These are phyloP conservation scores for Narthecium ossifragum DNA, from an alignment of 106 monocot species.

Conservation along the genomic window DNA sequence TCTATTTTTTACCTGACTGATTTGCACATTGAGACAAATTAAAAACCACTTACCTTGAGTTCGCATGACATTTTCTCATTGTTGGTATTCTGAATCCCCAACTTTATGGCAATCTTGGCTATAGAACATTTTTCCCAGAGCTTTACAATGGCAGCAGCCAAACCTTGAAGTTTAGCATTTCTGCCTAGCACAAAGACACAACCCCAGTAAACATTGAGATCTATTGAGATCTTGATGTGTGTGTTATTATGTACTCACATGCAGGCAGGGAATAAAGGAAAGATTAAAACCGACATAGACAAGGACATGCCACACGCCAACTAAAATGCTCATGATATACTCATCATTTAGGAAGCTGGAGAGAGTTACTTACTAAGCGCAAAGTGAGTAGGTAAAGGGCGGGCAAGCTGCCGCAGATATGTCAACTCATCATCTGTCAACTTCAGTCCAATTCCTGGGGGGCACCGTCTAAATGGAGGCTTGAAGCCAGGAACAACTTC, in stretches of 20 bases:
- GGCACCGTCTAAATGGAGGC: conserved; percentile 58
- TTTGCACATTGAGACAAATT: not conserved
- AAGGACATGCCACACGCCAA: not conserved
- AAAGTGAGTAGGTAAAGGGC: conserved; percentile 86
- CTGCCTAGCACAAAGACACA: conserved; percentile 50
- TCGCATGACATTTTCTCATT: conserved; percentile 56
- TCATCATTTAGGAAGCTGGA: too few species aligned
- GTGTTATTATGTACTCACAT: not conserved
- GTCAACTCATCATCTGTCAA: conserved; percentile 63
- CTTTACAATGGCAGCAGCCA: conserved; percentile 89
- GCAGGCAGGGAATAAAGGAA: not conserved
- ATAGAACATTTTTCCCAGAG: conserved; percentile 86
- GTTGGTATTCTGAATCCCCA: conserved; percentile 63
- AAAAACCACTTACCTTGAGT: conserved; percentile 63
- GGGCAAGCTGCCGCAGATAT: conserved; percentile 70
- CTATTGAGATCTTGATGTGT: too few species aligned
- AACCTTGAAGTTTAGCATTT: conserved; percentile 70
- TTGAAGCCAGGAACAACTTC: conserved; percentile 62
- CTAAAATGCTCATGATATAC: too few species aligned
- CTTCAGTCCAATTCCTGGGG: conserved; percentile 33
- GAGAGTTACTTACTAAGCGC: conserved; percentile 48
- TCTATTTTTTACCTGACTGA: not conserved
- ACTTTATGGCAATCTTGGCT: conserved; percentile 87
- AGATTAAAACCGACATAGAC: not conserved
- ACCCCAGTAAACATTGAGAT: too few species aligned